Evolutionary conservation across 345 rosid species (phyloP), one percentile per base, ranked within the genome.

Genomic region (Eucalyptus pauciflora): DNA sequence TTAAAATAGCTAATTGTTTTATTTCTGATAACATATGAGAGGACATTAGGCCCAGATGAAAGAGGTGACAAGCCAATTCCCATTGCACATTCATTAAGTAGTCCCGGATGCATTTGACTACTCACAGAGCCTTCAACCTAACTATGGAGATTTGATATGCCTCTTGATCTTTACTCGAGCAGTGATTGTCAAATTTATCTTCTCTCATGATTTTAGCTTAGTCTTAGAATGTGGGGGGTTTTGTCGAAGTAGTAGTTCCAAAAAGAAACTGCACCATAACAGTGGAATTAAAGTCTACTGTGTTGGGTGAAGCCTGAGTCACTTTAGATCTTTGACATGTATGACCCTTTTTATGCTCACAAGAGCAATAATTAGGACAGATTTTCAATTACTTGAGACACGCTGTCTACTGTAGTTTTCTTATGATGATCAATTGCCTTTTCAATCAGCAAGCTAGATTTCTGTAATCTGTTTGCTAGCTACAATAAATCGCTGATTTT

Each of bases 11-110:
- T 6, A 50, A 50, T 83, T 88, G 80, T 83, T 43, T 41, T 50
- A 50, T 86, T 86, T 88, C 43, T 91, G 43, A 85, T 93, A 87
- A 88, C 93, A 94, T 94, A 89, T 89, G 90, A 87, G 76, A 41
- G 86, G 89, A 87, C 86, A 58, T 46, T 88, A 46, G 27, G 43
- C 86, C 79, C 87, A 24, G 91, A 87, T 87, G 92, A 89, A 88
- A 89, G 17, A n/a, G 67, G 64, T 31, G 90, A 88, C 62, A 52
- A 18, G 24, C 58, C 22, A 20, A 18, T 7, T 20, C 58, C 24
- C 24, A 33, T 49, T 90, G 93, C 90, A 90, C 88, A 89, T 91
- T 89, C 86, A 54, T 87, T n/a, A 88, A 89, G 94, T 90, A 91
- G 91, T 29, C 51, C 71, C 58, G 58, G 92, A 90, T 89, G 90